Evolutionary conservation across 2,329 filamentous ascomycete species (phyloP).

Genomic region (Penicillium capsulatum): DNA sequence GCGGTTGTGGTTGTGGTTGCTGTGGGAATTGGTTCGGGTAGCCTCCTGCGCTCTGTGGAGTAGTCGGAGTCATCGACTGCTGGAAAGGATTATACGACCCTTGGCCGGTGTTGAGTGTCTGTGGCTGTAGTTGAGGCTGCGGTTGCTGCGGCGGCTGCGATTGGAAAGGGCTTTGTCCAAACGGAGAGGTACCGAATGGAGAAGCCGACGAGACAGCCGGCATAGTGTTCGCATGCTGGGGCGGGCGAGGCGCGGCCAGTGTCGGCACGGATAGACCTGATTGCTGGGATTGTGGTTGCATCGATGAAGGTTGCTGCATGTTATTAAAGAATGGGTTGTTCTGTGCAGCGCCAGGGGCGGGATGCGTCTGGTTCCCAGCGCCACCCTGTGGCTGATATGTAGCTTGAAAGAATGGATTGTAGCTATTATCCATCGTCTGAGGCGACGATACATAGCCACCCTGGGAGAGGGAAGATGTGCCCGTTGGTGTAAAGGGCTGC

Average conservation of each 20-base stretch:
- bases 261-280: conserved; percentile 8
- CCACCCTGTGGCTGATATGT: conserved; percentile 26
- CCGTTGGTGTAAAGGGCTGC: conserved; percentile 44
- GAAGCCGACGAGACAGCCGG: conserved; percentile 32
- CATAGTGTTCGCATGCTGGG: conserved; percentile 41
- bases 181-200: conserved; percentile 29
- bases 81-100: conserved; percentile 35
- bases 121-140: conserved; percentile 11
- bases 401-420: conserved; percentile 45
- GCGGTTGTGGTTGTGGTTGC: conserved; percentile 17
- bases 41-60: conserved; percentile 21
- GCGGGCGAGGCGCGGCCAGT: conserved; percentile 16
- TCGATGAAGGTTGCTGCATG: no score
- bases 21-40: conserved; percentile 25
- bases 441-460: conserved; percentile 32
- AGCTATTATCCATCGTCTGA: conserved; percentile 31
- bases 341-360: conserved; percentile 24
- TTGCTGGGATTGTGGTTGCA: conserved; percentile 23
- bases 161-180: conserved; percentile 27
- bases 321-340: conserved; percentile 28
- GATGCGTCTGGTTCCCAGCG: conserved; percentile 22
- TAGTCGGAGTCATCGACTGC: conserved; percentile 24
- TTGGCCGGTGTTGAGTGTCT: conserved; percentile 16
- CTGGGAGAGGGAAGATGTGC: conserved; percentile 35
- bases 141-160: conserved; percentile 24